A percentile compares a stretch with the other conserved stretches of the same genome.
These are phyloP conservation scores for Limnanthes douglasii DNA, from an alignment of 345 rosid species.

Conservation along the genomic window DNA sequence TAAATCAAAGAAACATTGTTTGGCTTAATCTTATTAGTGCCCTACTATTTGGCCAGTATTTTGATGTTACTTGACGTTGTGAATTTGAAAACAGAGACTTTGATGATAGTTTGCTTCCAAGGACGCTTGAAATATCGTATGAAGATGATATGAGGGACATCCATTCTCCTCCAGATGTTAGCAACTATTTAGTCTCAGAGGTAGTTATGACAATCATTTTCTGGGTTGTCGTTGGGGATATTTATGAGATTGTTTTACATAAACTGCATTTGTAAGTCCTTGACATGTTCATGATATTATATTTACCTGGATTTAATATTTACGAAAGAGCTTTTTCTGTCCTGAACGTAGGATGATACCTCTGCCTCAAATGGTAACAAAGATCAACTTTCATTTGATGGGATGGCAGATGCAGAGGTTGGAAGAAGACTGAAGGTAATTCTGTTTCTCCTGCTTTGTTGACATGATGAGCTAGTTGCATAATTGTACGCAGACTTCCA, in stretches of 20 bases:
- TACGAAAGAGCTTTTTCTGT: constrained; percentile 9
- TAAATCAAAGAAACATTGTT: too few species aligned
- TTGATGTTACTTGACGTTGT: constrained; percentile 8
- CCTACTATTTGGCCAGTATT: too few species aligned
- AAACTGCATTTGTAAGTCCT: constrained; percentile 5
- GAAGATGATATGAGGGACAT: constrained; percentile 61
- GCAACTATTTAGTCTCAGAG: constrained; percentile 85
- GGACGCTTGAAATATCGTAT: constrained; percentile 55
- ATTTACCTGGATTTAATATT: too few species aligned
- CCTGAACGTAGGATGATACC: constrained; percentile 53
- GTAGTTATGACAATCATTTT: too few species aligned
- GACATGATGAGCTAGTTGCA: too few species aligned
- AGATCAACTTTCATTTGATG: constrained; percentile 64
- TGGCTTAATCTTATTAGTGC: too few species aligned
- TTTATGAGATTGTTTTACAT: constrained; percentile 1
- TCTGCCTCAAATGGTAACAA: constrained; percentile 46
- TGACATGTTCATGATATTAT: constrained; percentile 2
- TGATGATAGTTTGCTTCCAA: constrained; percentile 81
- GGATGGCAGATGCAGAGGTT: constrained; percentile 78
- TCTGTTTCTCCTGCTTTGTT: constrained; percentile 4
- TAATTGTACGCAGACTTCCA: too few species aligned
- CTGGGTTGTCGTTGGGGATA: constrained; percentile 4
- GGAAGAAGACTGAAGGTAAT: constrained; percentile 77
- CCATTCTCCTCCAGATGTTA: constrained; percentile 92
- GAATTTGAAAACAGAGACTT: constrained; percentile 57